A percentile compares a stretch with the other conserved stretches of the same genome.
Conservation (phyloP, 2,329 filamentous ascomycete genomes). For the Thielaviopsis punctulata region DNA sequence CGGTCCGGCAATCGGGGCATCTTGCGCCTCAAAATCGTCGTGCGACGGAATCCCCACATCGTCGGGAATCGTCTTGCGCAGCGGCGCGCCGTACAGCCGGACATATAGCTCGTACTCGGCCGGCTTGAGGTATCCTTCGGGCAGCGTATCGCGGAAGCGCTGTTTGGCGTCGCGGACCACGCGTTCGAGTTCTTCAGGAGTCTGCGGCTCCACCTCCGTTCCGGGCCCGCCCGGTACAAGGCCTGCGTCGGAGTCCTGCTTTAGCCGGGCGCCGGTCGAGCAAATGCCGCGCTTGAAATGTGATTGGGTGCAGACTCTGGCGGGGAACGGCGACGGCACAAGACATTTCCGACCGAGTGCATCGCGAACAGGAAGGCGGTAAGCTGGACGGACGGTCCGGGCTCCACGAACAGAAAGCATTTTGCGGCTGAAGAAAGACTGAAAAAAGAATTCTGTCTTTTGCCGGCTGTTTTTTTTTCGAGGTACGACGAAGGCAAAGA, state of each 20-base stretch:
- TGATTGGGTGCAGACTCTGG: not conserved
- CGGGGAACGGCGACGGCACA: not conserved
- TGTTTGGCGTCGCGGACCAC: slow-evolving; percentile 56
- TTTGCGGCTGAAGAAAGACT: not conserved
- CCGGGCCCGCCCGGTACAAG: not conserved
- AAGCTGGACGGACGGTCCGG: not conserved
- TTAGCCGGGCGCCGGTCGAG: not conserved
- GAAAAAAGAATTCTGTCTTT: not conserved
- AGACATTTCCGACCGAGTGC: not conserved
- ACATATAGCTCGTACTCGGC: slow-evolving; percentile 63
- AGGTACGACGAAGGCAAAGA: no score
- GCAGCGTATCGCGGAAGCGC: slow-evolving; percentile 60
- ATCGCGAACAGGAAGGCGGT: not conserved
- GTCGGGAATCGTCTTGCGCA: slow-evolving; percentile 42
- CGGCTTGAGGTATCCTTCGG: slow-evolving; percentile 48
- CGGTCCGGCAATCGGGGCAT: slow-evolving; percentile 9
- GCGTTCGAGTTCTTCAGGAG: slow-evolving; percentile 32
- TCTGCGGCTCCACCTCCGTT: not conserved
- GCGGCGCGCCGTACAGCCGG: slow-evolving; percentile 61
- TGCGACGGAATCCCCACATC: slow-evolving; percentile 35
- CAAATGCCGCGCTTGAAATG: not conserved
- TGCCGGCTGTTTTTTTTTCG: no score
- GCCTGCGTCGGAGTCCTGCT: not conserved
- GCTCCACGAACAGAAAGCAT: slow-evolving; percentile 5
- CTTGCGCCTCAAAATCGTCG: slow-evolving; percentile 12